phyloP scores from a whole-genome alignment of 768 basidiomycete genomes.

The Boletellus emodensis region DNA sequence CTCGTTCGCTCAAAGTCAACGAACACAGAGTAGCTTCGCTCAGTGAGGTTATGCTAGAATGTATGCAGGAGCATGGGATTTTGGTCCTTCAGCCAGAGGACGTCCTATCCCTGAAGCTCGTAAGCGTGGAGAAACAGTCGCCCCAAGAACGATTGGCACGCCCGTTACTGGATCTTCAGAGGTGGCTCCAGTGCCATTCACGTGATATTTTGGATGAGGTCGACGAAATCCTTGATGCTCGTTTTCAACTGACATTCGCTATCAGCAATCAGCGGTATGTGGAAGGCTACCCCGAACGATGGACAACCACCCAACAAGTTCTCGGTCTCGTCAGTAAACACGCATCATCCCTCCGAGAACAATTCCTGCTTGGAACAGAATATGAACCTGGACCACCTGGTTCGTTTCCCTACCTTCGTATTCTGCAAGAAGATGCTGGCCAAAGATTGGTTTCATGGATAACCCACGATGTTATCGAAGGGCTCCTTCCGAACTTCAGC shows the following conservation, averaged over 20 bases:
- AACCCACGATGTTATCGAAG: slow-evolving; percentile 4
- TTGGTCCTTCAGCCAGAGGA: slow-evolving; percentile 52
- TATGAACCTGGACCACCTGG: slow-evolving; percentile 1
- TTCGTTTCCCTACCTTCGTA: slow-evolving; percentile 10
- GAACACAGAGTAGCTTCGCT: slow-evolving; percentile 22
- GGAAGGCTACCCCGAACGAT: slow-evolving; percentile 32
- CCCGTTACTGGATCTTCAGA: slow-evolving; percentile 26
- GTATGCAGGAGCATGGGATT: slow-evolving; percentile 39
- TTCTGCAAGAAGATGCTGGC: slow-evolving; percentile 7
- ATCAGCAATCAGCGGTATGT: slow-evolving; percentile 27
- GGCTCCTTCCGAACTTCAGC: slow-evolving; percentile 1
- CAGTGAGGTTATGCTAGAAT: slow-evolving; percentile 34
- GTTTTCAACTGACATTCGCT: slow-evolving; percentile 38
- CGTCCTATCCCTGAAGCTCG: slow-evolving; percentile 47
- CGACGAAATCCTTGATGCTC: slow-evolving; percentile 32
- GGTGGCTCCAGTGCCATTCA: slow-evolving; percentile 21
- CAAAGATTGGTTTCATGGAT: slow-evolving; percentile 5
- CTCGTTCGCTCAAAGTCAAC: slow-evolving; percentile 33
- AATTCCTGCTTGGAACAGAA: slow-evolving; percentile 8
- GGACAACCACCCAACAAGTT: slow-evolving; percentile 32
- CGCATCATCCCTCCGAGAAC: slow-evolving; percentile 5
- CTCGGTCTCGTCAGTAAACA: slow-evolving; percentile 22
- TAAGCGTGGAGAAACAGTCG: slow-evolving; percentile 38
- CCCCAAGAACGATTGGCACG: slow-evolving; percentile 1
- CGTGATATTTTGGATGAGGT: slow-evolving; percentile 32